Evolutionary conservation across 2,329 filamentous ascomycete genomes (phyloP).

Genomic region (Nannizziopsis arthrosporioides): DNA sequence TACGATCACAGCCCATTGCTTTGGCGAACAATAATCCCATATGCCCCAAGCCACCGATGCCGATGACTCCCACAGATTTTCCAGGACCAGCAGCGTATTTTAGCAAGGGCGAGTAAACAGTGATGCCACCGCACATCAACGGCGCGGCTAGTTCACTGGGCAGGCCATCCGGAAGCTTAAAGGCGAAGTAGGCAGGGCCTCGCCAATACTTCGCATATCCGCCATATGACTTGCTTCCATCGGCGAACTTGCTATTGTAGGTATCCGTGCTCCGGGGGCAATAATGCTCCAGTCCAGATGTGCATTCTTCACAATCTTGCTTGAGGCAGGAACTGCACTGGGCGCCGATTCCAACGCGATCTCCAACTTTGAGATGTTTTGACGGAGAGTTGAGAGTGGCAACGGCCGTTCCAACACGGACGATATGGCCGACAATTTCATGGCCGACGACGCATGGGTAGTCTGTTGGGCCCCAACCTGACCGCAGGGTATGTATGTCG

Average conservation of each 20-base stretch:
- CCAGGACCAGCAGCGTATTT: constrained; percentile 58
- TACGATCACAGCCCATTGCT: constrained; percentile 55
- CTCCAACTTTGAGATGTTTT: constrained; percentile 47
- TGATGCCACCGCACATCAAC: constrained; percentile 68
- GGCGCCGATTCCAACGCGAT: constrained; percentile 57
- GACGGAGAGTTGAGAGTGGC: constrained; percentile 32
- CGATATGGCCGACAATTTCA: constrained; percentile 57
- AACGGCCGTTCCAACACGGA: constrained; percentile 56
- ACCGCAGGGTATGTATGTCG: constrained; percentile 57
- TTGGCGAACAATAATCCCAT: constrained; percentile 60
- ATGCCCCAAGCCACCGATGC: constrained; percentile 63
- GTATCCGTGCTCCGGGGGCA: constrained; percentile 29
- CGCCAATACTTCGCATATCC: constrained; percentile 50
- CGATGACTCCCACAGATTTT: constrained; percentile 59
- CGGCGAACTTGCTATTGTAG: constrained; percentile 27
- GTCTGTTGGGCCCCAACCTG: constrained; percentile 42
- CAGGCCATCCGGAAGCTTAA: constrained; percentile 44
- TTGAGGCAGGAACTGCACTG: constrained; percentile 47
- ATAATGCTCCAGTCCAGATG: constrained; percentile 30
- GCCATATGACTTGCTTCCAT: constrained; percentile 49
- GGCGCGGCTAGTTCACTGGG: constrained; percentile 47
- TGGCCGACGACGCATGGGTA: constrained; percentile 45
- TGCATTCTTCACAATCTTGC: constrained; percentile 33
- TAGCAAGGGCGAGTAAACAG: constrained; percentile 57
- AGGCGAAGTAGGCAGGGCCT: constrained; percentile 46